Percentiles rank a stretch among this genome's conserved stretches.
These are phyloP conservation scores for Pouteria glomerata DNA, from an alignment of 148 eudicot species.

Conservation along the genomic window DNA sequence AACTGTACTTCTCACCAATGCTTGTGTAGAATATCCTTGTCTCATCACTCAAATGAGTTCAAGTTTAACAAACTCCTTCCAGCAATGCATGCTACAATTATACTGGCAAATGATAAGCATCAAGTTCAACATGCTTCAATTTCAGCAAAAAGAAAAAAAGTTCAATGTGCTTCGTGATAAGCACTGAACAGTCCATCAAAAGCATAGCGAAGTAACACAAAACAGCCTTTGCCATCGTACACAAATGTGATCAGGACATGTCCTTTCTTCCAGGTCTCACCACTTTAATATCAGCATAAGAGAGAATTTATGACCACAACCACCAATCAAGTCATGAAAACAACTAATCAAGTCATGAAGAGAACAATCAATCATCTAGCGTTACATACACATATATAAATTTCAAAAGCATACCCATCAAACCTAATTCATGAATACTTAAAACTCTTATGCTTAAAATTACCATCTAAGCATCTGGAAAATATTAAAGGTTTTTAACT, in stretches of 20 bases:
- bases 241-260: neutral
- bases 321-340: too few relatives aligned
- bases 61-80: neutral
- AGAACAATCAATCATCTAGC: too few relatives aligned
- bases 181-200: neutral
- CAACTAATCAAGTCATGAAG: too few relatives aligned
- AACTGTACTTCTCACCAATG: neutral
- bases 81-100: neutral
- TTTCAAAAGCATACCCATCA: neutral
- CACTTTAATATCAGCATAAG: neutral
- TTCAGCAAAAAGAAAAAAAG: too few relatives aligned
- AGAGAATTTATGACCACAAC: too few relatives aligned
- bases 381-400: too few relatives aligned
- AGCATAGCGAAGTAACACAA: neutral
- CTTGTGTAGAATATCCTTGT: neutral
- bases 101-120: neutral
- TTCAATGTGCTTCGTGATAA: too few relatives aligned
- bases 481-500: neutral
- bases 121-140: neutral
- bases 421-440: neutral
- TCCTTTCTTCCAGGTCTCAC: neutral
- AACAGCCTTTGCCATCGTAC: neutral
- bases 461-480: neutral
- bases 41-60: neutral
- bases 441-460: neutral